These are phyloP conservation scores for Biscogniauxia mediterranea DNA, from an alignment of 2,329 filamentous ascomycete species.

Conservation along the genomic window DNA sequence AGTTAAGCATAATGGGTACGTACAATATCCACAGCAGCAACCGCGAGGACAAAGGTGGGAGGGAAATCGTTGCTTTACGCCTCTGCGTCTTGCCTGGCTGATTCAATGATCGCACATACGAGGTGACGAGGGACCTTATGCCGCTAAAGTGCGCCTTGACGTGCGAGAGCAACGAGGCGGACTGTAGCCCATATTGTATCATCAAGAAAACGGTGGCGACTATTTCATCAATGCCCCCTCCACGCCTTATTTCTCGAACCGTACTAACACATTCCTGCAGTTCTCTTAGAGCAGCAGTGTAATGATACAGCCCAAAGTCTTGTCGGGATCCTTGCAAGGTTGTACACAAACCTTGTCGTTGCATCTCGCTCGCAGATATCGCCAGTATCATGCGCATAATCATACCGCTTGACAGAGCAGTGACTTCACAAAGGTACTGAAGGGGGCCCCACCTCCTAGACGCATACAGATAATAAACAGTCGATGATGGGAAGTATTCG, in stretches of 20 bases:
- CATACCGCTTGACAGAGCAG: slow-evolving; percentile 8
- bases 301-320: slow-evolving; percentile 3
- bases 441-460: slow-evolving; percentile 3
- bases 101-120: not conserved
- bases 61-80: not conserved
- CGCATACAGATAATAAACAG: slow-evolving; percentile 3
- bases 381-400: slow-evolving; percentile 9
- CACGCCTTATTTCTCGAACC: not conserved
- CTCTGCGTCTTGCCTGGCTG: not conserved
- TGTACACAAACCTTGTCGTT: not conserved
- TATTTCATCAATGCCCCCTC: not conserved
- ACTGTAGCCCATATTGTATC: slow-evolving; percentile 6
- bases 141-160: slow-evolving; percentile 3
- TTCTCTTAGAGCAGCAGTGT: slow-evolving; percentile 1
- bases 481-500: slow-evolving; percentile 7
- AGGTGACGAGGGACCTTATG: slow-evolving; percentile 3
- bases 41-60: not conserved
- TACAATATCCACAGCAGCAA: slow-evolving; percentile 4
- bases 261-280: not conserved
- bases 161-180: not conserved
- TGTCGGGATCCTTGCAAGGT: not conserved
- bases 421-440: not conserved
- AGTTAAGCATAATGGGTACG: not conserved
- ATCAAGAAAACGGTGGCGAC: slow-evolving; percentile 6
- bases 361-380: slow-evolving; percentile 4